Base-by-base conservation (phyloP, 108 stramenopile genomes). In the Cyclostephanos invisitatus region DNA sequence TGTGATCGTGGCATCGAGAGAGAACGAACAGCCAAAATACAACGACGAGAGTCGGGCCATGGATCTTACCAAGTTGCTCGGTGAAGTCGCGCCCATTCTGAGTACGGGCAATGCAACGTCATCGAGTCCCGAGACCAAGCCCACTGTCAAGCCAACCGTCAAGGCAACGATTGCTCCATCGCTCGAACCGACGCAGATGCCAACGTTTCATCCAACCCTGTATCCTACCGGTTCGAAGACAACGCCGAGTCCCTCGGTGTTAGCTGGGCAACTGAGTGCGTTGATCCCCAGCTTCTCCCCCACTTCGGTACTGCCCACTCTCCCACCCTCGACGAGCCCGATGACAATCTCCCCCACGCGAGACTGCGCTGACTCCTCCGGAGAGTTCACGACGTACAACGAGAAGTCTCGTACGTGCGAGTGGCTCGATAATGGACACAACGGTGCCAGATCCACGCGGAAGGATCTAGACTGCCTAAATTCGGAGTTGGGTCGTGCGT, bases 351-450 rank as follows among this genome's bases (percentile, higher is more conserved):
- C 49, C 32, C 77, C 77, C 4, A 72, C 77, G 10, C 65, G 66
- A 58, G 70, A 72, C 32, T 72, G 78, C 53, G 38, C 67, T 2
- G 78, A 79, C 24, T n/a, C 56, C 37, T 28, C 40, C 24, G 71
- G 71, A 48, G 17, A 37, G 17, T 78, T 28, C 46, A 64, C 67
- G 21, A 78, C 77, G 0, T 78, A 78, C 59, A 78, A 78, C 62
- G 77, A 67, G 10, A 78, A 78, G 58, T 36, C 46, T 24, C 70
- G 77, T 1, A 61, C 71, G 32, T 78, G 77, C 11, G 35, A 58
- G 7, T 78, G 77, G 77, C 77, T 78, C 35, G 77, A 78, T 24
- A 78, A 78, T 64, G 71, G 67, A 22, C 37, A 73, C 62, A 79
- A 78, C 55, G 77, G 77, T 72, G 78, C 78, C 9, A 55, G 53